Evolutionary conservation across 1,284 basidiomycete species (phyloP), one percentile per base, ranked within the genome.

Genomic region (Peniophora sp.): DNA sequence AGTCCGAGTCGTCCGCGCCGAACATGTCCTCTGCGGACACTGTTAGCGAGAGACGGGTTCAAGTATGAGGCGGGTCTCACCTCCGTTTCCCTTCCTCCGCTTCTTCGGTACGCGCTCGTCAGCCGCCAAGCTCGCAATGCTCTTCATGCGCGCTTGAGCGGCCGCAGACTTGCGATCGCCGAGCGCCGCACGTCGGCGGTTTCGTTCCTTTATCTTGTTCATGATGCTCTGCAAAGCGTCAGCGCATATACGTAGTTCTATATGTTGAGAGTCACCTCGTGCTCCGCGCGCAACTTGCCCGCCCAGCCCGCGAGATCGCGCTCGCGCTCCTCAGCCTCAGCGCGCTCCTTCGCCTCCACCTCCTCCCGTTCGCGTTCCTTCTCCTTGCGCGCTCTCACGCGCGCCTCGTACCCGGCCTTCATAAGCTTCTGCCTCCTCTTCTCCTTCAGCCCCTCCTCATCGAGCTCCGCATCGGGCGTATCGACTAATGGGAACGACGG

Each of bases 81-180:
- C 89, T 57, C 83, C 79, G 3, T 81, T 82, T 15, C 74, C 79
- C 67, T 90, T 88, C 55, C 88, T 81, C 67, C 88, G 83, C 70
- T 91, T 90, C 70, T 89, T 88, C 1, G 80, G 72, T 12, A 85
- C 75, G 3, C 85, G 76, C 49, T 90, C 88, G 53, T 94, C 91
- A 3, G 84, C 85, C 0, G 96, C 97, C 18, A 99, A 72, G 37
- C 83, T 88, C 0, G 97, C 93, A 46, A 99, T 97, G 56, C 80
- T 93, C 72, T 98, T 97, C 96, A 99, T 99, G 55, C 96, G 73
- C 47, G 91, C 92, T 68, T 99, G 97, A 0, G 95, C 88, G 3
- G 92, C 95, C 2, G 94, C 88, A 57, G 92, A 96, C 71, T 99
- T 99, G 42, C 97, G 53, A 36, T 58, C 94, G 15, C 80, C 85